These are phyloP conservation scores for Ustanciosporium gigantosporum DNA, from an alignment of 1,284 basidiomycete species.

Conservation along the genomic window DNA sequence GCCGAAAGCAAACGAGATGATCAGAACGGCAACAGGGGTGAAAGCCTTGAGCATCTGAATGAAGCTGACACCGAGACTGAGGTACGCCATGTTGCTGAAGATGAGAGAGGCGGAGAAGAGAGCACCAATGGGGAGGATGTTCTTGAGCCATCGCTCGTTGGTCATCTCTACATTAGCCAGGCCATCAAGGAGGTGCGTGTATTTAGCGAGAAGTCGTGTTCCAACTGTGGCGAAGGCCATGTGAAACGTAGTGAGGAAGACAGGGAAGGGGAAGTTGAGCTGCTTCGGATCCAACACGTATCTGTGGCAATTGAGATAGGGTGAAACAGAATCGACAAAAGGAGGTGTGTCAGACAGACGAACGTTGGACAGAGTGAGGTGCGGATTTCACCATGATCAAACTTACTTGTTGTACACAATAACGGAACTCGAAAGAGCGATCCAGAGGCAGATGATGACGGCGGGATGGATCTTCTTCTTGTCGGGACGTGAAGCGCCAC, in stretches of 20 bases:
- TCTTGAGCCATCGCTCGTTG: conserved; percentile 65
- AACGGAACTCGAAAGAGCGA: conserved; percentile 82
- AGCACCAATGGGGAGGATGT: conserved; percentile 89
- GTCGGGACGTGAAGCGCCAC: conserved; percentile 32
- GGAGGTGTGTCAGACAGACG: conserved; percentile 69
- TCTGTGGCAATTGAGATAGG: too few species aligned
- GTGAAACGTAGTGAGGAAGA: conserved; percentile 61
- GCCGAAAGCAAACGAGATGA: conserved; percentile 88
- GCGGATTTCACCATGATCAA: background rate
- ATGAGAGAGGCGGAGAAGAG: conserved; percentile 91
- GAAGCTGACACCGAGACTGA: conserved; percentile 86
- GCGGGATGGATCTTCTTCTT: conserved; percentile 63
- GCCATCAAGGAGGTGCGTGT: conserved; percentile 85
- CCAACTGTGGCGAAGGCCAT: conserved; percentile 74
- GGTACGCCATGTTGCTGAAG: conserved; percentile 90
- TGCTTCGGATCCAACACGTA: conserved; percentile 37
- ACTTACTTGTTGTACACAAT: conserved; percentile 82
- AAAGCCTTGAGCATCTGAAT: conserved; percentile 99
- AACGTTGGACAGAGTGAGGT: background rate
- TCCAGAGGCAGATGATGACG: conserved; percentile 83
- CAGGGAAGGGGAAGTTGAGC: conserved; percentile 61
- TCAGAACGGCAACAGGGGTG: conserved; percentile 90
- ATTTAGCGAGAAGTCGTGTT: conserved; percentile 83
- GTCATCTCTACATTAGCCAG: conserved; percentile 80
- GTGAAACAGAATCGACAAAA: conserved; percentile 68